Conservation (phyloP, 2,329 filamentous ascomycete genomes). For the Curvularia hawaiiensis region DNA sequence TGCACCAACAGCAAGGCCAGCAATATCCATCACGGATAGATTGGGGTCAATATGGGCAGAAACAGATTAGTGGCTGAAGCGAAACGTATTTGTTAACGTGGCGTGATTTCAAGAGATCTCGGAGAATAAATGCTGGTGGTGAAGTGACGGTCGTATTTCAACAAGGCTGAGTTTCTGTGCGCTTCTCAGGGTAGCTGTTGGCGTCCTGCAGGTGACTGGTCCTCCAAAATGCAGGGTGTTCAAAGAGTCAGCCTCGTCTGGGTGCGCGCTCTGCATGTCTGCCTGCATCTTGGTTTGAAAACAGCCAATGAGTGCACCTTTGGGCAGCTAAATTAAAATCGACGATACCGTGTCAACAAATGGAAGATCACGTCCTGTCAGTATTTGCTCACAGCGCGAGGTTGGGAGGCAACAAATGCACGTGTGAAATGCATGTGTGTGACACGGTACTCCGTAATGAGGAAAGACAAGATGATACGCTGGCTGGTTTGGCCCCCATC, state of each 20-base stretch:
- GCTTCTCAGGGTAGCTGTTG: not conserved
- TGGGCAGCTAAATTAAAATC: not conserved
- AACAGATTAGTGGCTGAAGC: not conserved
- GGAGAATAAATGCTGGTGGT: not conserved
- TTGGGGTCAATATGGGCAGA: no score
- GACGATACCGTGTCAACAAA: not conserved
- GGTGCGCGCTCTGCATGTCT: not conserved
- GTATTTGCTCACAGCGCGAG: not conserved
- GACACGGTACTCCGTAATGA: not conserved
- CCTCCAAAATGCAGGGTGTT: not conserved
- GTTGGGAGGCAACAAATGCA: no score
- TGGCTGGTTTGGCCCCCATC: not conserved
- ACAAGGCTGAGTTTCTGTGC: not conserved
- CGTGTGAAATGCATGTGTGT: not conserved
- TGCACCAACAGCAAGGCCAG: not conserved
- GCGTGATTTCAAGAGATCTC: not conserved
- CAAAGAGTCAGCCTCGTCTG: not conserved
- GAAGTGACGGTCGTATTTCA: not conserved
- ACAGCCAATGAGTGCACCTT: not conserved
- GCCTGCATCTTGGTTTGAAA: not conserved
- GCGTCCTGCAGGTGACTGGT: not conserved
- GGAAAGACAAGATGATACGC: not conserved
- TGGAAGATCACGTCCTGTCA: not conserved
- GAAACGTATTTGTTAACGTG: not conserved
- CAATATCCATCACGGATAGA: not conserved